Evolutionary conservation across 208 protist genomes (phyloP), one percentile per base, ranked within the genome.

Genomic region (Balamuthia mandrillaris): DNA sequence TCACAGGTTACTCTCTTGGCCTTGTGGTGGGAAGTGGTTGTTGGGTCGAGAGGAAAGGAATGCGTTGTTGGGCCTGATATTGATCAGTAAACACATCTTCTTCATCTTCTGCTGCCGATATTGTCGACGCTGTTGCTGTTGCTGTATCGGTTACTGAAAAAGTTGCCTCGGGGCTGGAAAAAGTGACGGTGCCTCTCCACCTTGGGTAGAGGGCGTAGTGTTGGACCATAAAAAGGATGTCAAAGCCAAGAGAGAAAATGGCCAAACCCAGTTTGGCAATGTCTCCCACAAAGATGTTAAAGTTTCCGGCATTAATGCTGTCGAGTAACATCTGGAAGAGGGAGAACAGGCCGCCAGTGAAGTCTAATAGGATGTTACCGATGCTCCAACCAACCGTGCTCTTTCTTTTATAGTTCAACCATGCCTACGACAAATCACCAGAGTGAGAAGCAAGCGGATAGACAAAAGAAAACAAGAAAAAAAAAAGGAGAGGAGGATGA

Each of bases 331-430:
- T 82, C 74, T 82, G 74, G 18, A 82, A 54, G 39, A 82, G 51
- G 0, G 74, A 82, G 35, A 82, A 54, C 6, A 82, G 51, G 27
- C 74, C 74, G 24, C 74, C 74, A 0, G 51, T 35, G n/a, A 82
- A 33, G 51, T 82, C 74, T 39, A 82, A 54, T 54, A 82, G 74
- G 39, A 82, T 42, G 45, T 82, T 49, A 35, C 54, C 45, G 37
- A 82, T 82, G 74, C 39, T 54, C 74, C 74, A 82, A 39, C 74
- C 74, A n/a, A n/a, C n/a, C n/a, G n/a, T n/a, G n/a, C n/a, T n/a
- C n/a, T n/a, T n/a, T n/a, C n/a, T 49, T 79, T 49, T 79, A 37
- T 44, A 0, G 14, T 31, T 16, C 5, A 2, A 6, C 16, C 39
- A 49, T 1, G 65, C 1, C 2, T 18, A 24, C 16, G 12, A 75